Base-by-base conservation (phyloP, 2,329 filamentous ascomycete species). In the Aspergillus ochraceoroseus region DNA sequence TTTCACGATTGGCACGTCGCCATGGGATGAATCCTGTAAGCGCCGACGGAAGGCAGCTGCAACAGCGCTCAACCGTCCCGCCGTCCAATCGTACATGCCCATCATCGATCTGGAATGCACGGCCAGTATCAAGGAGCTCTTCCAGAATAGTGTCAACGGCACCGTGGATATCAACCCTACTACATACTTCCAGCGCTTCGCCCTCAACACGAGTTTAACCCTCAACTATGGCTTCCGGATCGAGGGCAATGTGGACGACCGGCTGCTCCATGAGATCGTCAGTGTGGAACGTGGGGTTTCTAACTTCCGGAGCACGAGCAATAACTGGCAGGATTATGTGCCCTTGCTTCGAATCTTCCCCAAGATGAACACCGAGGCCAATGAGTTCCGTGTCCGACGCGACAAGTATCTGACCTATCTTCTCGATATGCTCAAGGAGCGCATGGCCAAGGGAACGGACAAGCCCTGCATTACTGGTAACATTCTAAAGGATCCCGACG, bases 321-420 rank as follows among this genome's bases (percentile, higher is more conserved):
- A 88, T 57, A 90, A 90, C 59, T 86, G 83, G 79, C 83, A 87
- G 55, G 86, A 92, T 55, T 90, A 90, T 51, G 77, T 92, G n/a
- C 85, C 86, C 0, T 55, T 89, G 4, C 59, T 92, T 45, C 74
- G 86, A 18, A 61, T 87, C 2, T 74, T 78, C 49, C 75, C 80
- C 2, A 77, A 71, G 20, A 74, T 74, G 48, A 87, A 79, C 53
- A 70, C 70, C 2, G 74, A 79, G 33, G 83, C 85, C 0, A 66
- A 74, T 5, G 76, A 80, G 45, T 86, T 81, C 63, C 76, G 84
- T 25, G 67, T 69, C n/a, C 73, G 85, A 13, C 72, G 85, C 36
- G 84, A 87, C 48, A 76, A 73, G 36, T 83, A 83, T 47, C 66
- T 83, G 66, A 73, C 73, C 8, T 71, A 70, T 32, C 64, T 84